phyloP scores from a whole-genome alignment of 2,329 filamentous ascomycete genomes.

The Botrytis aclada region DNA sequence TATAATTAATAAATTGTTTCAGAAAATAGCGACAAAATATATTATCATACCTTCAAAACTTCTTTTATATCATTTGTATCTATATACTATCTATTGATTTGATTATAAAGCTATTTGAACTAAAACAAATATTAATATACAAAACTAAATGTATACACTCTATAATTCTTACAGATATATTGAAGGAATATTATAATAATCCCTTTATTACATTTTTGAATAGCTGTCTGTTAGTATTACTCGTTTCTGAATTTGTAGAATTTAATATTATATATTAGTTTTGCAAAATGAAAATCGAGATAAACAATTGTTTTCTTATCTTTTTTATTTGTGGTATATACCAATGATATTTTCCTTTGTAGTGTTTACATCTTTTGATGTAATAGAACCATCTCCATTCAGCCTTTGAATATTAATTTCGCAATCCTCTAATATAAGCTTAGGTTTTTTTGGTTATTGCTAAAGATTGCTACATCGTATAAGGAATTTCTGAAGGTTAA shows the following conservation, averaged over 20 bases:
- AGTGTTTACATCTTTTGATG: too few relatives aligned
- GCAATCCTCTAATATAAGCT: too few relatives aligned
- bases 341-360: background rate
- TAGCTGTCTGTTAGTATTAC: background rate
- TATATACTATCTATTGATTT: conserved; percentile 24
- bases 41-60: conserved; percentile 18
- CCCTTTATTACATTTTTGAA: conserved; percentile 1
- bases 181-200: background rate
- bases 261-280: background rate
- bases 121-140: conserved; percentile 9
- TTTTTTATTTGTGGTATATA: too few relatives aligned
- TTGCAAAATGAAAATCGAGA: background rate
- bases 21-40: background rate
- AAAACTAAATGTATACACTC: conserved; percentile 18
- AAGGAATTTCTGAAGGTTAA: too few relatives aligned
- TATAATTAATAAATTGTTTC: conserved; percentile 7
- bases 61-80: conserved; percentile 26
- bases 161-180: background rate
- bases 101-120: conserved; percentile 32
- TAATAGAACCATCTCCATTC: background rate
- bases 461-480: too few relatives aligned
- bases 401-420: too few relatives aligned
- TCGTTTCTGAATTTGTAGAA: background rate
- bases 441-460: too few relatives aligned
- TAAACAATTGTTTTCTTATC: too few relatives aligned